A percentile compares a stretch with the other conserved stretches of the same genome.
These are phyloP conservation scores for Candida sp. DNA, from an alignment of 1,139 yeast genomes.

Conservation along the genomic window DNA sequence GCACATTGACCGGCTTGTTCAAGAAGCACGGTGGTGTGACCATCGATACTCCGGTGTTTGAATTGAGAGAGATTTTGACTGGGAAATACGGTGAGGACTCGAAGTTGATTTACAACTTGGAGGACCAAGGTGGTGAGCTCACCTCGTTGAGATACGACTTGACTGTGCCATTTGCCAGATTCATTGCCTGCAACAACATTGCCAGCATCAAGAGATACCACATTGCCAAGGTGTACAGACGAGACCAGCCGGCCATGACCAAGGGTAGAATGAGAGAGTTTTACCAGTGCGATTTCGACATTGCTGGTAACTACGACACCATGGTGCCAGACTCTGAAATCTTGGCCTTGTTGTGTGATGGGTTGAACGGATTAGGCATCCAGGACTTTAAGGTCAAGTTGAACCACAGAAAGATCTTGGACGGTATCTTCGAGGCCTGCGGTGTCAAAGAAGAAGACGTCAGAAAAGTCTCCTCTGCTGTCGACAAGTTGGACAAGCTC, in stretches of 20 bases:
- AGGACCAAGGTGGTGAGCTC: slow-evolving; percentile 98
- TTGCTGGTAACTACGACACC: slow-evolving; percentile 89
- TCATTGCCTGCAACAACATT: slow-evolving; percentile 92
- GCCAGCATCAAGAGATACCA: slow-evolving; percentile 92
- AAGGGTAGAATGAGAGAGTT: slow-evolving; percentile 99
- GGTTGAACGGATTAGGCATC: slow-evolving; percentile 82
- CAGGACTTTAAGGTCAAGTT: slow-evolving; percentile 87
- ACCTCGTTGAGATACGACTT: slow-evolving; percentile 94
- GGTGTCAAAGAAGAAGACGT: slow-evolving; percentile 96
- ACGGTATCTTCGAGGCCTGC: slow-evolving; percentile 93
- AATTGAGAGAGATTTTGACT: slow-evolving; percentile 89
- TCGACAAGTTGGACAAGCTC: slow-evolving; percentile 91
- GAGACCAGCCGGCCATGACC: slow-evolving; percentile 99
- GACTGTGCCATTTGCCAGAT: slow-evolving; percentile 98
- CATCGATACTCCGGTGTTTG: slow-evolving; percentile 97
- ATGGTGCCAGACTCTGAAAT: slow-evolving; percentile 98
- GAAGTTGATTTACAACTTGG: slow-evolving; percentile 90
- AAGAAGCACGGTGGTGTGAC: slow-evolving; percentile 98
- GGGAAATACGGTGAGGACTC: slow-evolving; percentile 99
- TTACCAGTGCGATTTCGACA: slow-evolving; percentile 97
- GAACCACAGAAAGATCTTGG: slow-evolving; percentile 94
- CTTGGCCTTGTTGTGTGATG: slow-evolving; percentile 81
- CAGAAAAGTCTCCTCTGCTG: slow-evolving; percentile 92
- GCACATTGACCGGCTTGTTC: slow-evolving; percentile 71
- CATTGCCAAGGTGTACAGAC: slow-evolving; percentile 96